phyloP scores from a whole-genome alignment of 768 basidiomycete genomes.

The Fibroporia radiculosa region DNA sequence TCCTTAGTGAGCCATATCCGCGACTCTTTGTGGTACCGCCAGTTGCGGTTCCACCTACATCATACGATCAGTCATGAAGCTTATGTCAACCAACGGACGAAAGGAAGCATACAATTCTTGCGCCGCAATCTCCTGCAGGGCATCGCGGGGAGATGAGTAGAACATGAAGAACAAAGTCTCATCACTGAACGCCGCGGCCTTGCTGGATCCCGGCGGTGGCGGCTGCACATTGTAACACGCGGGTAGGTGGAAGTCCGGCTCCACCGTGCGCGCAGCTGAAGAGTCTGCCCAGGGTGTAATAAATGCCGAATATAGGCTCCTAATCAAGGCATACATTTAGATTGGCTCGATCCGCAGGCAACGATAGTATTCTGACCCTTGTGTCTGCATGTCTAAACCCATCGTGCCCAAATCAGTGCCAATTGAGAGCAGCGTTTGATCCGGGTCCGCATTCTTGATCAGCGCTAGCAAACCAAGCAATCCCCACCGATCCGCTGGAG shows the following conservation, averaged over 20 bases:
- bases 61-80: neutral
- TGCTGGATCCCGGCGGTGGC: slow-evolving; percentile 72
- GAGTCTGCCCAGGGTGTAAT: slow-evolving; percentile 97
- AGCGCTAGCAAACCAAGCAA: slow-evolving; percentile 77
- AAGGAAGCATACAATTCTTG: slow-evolving; percentile 76
- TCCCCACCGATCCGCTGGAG: slow-evolving; percentile 94
- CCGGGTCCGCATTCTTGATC: slow-evolving; percentile 82
- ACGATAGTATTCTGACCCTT: slow-evolving; percentile 43
- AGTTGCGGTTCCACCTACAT: slow-evolving; percentile 83
- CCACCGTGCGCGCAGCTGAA: slow-evolving; percentile 74
- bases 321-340: slow-evolving; percentile 23
- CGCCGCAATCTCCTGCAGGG: slow-evolving; percentile 89
- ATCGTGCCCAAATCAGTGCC: slow-evolving; percentile 90
- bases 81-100: neutral
- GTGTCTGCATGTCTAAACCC: slow-evolving; percentile 81
- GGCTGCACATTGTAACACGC: slow-evolving; percentile 90
- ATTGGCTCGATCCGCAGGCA: too few species aligned
- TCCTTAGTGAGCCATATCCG: slow-evolving; percentile 86
- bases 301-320: slow-evolving; percentile 86
- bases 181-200: slow-evolving; percentile 83
- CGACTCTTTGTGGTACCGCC: slow-evolving; percentile 93
- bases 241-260: slow-evolving; percentile 89
- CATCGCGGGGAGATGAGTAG: slow-evolving; percentile 88
- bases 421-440: slow-evolving; percentile 73
- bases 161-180: slow-evolving; percentile 99